These are phyloP conservation scores for Marasmius sp. DNA, from an alignment of 1,284 basidiomycete genomes.

Conservation along the genomic window DNA sequence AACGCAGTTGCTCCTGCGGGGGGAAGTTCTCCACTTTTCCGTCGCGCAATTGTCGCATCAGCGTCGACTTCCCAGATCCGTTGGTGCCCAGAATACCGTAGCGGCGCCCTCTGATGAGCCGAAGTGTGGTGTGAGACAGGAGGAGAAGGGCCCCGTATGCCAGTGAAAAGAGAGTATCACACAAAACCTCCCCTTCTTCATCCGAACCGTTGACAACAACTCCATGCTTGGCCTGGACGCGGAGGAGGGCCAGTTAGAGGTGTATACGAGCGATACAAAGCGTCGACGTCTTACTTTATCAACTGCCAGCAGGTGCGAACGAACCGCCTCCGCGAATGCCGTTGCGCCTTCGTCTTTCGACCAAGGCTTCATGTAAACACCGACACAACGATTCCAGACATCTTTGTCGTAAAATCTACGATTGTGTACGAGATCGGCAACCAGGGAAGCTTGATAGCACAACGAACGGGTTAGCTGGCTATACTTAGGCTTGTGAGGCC, in stretches of 20 bases:
- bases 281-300: slow-evolving; percentile 52
- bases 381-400: slow-evolving; percentile 76
- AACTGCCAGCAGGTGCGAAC: slow-evolving; percentile 74
- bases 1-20: slow-evolving; percentile 81
- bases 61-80: slow-evolving; percentile 94
- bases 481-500: slow-evolving; percentile 46
- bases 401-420: slow-evolving; percentile 64
- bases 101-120: slow-evolving; percentile 86
- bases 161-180: slow-evolving; percentile 93
- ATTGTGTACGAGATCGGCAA: slow-evolving; percentile 76
- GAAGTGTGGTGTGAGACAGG: slow-evolving; percentile 92
- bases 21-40: slow-evolving; percentile 97
- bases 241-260: no score
- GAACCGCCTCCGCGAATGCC: slow-evolving; percentile 63
- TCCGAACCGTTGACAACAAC: slow-evolving; percentile 43
- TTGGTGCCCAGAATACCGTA: slow-evolving; percentile 97
- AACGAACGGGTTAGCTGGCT: slow-evolving; percentile 53
- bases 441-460: slow-evolving; percentile 71
- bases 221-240: slow-evolving; percentile 52
- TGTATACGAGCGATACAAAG: no score
- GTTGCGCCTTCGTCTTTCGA: slow-evolving; percentile 46
- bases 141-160: slow-evolving; percentile 96
- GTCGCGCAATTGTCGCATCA: slow-evolving; percentile 94
- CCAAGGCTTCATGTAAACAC: slow-evolving; percentile 73
- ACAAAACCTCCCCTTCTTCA: slow-evolving; percentile 85